Evolutionary conservation across 108 stramenopile species (phyloP).

Genomic region (Cylindrotheca fusiformis): DNA sequence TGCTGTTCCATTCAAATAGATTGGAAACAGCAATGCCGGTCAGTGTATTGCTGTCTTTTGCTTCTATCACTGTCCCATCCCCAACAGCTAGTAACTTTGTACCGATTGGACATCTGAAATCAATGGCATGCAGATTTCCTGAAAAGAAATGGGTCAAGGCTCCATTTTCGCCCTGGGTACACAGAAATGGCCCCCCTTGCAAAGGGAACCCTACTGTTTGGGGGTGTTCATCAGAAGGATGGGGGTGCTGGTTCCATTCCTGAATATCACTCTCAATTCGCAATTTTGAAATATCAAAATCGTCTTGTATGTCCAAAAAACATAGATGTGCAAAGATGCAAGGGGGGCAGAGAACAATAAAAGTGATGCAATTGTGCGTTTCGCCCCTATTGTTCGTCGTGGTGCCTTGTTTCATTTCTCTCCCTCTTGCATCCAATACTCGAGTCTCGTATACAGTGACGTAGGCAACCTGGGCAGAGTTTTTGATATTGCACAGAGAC

Average conservation of each 20-base stretch:
- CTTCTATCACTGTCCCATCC: slow-evolving; percentile 63
- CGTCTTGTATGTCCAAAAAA: slow-evolving; percentile 35
- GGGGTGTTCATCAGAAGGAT: slow-evolving; percentile 60
- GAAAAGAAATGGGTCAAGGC: slow-evolving; percentile 85
- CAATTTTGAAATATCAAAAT: slow-evolving; percentile 18
- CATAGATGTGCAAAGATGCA: slow-evolving; percentile 71
- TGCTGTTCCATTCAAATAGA: slow-evolving; percentile 83
- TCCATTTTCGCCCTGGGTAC: slow-evolving; percentile 82
- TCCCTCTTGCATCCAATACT: slow-evolving; percentile 19
- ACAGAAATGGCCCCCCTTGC: slow-evolving; percentile 51
- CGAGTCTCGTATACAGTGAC: slow-evolving; percentile 38
- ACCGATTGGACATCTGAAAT: slow-evolving; percentile 82
- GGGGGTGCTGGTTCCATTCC: slow-evolving; percentile 57
- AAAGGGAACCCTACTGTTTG: slow-evolving; percentile 64
- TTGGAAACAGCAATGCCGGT: slow-evolving; percentile 83
- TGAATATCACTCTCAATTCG: slow-evolving; percentile 78
- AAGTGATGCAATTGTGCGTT: slow-evolving; percentile 47
- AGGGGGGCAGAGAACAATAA: slow-evolving; percentile 78
- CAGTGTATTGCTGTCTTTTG: slow-evolving; percentile 45
- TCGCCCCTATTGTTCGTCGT: slow-evolving; percentile 38
- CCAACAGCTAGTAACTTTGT: slow-evolving; percentile 74
- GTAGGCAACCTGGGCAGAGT: slow-evolving; percentile 37
- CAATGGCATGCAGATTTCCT: slow-evolving; percentile 82
- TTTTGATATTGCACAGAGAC: slow-evolving; percentile 41
- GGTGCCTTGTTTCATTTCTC: slow-evolving; percentile 14